Conservation (phyloP, 768 basidiomycete genomes). For the Leccinum incarnatum region DNA sequence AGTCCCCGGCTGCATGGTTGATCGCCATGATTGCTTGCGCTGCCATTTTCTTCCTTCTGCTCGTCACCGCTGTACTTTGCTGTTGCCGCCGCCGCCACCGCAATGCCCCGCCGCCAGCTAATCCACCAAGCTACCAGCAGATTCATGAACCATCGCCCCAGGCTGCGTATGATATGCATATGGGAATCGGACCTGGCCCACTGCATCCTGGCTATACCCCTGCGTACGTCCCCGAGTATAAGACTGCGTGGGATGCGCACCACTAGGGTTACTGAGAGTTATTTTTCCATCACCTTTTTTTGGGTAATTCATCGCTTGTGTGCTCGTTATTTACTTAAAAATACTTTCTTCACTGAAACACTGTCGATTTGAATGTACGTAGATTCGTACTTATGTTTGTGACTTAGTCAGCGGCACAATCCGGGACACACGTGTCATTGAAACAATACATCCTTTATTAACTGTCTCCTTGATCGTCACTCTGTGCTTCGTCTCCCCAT, state of each 20-base stretch:
- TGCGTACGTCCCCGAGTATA: conserved; percentile 15
- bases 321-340: background rate
- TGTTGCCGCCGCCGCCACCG: conserved; percentile 13
- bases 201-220: conserved; percentile 12
- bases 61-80: background rate
- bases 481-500: too few relatives aligned
- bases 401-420: too few relatives aligned
- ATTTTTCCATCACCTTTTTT: background rate
- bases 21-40: conserved; percentile 18
- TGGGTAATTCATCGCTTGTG: background rate
- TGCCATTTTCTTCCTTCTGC: conserved; percentile 6
- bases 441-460: too few relatives aligned
- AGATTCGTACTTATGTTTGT: background rate
- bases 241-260: conserved; percentile 27
- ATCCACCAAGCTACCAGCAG: conserved; percentile 17
- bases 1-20: conserved; percentile 1
- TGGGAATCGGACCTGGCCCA: conserved; percentile 8
- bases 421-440: too few relatives aligned
- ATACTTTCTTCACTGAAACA: background rate
- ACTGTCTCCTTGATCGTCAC: too few relatives aligned
- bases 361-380: background rate
- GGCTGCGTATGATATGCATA: conserved; percentile 27
- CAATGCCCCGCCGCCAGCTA: background rate
- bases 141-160: conserved; percentile 29
- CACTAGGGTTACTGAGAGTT: background rate